Percentiles rank a stretch among this genome's conserved stretches.
Evolutionary conservation across 768 basidiomycete genomes (phyloP).

Genomic region (Mycena polygramma): DNA sequence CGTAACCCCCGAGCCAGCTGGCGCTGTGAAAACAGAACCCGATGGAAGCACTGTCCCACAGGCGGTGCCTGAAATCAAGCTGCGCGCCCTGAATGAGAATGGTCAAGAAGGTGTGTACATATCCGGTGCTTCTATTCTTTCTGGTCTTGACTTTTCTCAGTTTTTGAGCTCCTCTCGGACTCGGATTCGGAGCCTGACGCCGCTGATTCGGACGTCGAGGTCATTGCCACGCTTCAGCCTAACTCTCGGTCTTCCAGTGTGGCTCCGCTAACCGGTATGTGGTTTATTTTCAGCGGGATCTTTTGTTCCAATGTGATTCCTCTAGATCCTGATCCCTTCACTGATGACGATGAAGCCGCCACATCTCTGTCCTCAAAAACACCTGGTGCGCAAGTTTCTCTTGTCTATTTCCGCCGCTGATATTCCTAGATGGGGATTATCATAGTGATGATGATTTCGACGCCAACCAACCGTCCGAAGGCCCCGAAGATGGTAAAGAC

Average conservation of each 20-base stretch:
- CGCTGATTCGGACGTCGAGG: conserved; percentile 4
- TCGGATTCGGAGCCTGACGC: conserved; percentile 9
- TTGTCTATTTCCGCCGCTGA: background rate
- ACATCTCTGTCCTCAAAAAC: no score
- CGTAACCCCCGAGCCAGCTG: no score
- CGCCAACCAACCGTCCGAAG: background rate
- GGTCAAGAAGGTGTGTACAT: background rate
- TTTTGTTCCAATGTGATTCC: no score
- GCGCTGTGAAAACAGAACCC: no score
- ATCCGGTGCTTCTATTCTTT: no score
- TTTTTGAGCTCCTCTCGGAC: conserved; percentile 21
- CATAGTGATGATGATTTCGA: background rate
- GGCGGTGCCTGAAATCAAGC: background rate
- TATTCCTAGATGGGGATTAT: background rate
- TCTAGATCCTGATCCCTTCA: no score
- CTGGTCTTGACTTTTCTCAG: background rate
- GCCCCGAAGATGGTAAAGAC: no score
- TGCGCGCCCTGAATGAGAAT: background rate
- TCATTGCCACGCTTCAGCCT: background rate
- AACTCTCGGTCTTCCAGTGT: conserved; percentile 4
- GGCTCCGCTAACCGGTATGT: background rate
- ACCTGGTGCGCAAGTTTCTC: background rate
- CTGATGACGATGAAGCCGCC: no score
- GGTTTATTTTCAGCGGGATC: no score
- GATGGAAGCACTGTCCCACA: no score